A percentile compares a stretch with the other conserved stretches of the same genome.
phyloP scores from a whole-genome alignment of 176 grass and related monocot species.

The Alopecurus myosuroides region DNA sequence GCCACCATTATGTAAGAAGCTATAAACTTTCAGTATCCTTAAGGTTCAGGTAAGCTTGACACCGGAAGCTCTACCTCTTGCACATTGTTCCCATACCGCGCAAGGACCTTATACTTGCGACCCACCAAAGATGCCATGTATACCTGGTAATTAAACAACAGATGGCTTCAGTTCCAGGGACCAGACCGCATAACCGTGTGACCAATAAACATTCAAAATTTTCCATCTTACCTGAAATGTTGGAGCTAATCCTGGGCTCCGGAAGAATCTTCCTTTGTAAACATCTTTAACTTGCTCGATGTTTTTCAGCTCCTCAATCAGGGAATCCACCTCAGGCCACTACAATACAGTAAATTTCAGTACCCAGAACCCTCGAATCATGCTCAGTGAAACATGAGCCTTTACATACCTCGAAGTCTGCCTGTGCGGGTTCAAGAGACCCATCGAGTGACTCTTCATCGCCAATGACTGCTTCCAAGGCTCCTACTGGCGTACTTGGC shows the following conservation, averaged over 20 bases:
- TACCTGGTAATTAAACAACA: constrained; percentile 40
- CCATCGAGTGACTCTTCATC: constrained; percentile 57
- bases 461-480: constrained; percentile 70
- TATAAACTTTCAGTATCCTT: background rate
- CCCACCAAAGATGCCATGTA: constrained; percentile 85
- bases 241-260: constrained; percentile 79
- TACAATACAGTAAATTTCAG: constrained; percentile 18
- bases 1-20: background rate
- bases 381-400: background rate
- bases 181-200: background rate
- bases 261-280: constrained; percentile 85
- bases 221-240: constrained; percentile 64
- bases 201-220: background rate
- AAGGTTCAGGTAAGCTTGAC: background rate
- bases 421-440: constrained; percentile 60
- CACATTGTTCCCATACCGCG: constrained; percentile 79
- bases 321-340: constrained; percentile 89
- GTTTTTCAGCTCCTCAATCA: constrained; percentile 77
- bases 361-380: background rate
- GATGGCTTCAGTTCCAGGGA: background rate
- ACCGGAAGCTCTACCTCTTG: constrained; percentile 60
- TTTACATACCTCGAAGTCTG: constrained; percentile 65
- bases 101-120: constrained; percentile 77
- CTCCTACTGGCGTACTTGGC: constrained; percentile 47
- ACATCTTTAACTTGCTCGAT: constrained; percentile 62